Evolutionary conservation across 106 monocot species (phyloP).

Genomic region (Allium cepa): DNA sequence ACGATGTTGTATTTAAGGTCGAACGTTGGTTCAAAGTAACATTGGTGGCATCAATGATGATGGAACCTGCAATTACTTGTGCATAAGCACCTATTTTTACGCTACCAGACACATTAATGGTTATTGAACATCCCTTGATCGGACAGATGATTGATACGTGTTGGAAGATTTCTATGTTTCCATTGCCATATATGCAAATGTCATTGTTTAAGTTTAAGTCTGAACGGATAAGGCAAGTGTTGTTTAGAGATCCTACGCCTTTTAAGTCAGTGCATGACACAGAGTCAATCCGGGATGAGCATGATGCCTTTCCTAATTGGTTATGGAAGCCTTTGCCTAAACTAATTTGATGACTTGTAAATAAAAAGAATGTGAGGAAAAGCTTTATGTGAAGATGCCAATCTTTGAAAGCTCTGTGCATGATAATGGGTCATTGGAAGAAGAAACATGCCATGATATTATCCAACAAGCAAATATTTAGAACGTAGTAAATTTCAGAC

Average conservation of each 20-base stretch:
- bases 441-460: conserved; percentile 6
- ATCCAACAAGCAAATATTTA: background rate
- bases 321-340: conserved; percentile 1
- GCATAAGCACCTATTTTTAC: conserved; percentile 52
- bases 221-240: conserved; percentile 55
- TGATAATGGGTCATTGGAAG: conserved; percentile 29
- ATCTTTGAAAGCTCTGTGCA: conserved; percentile 25
- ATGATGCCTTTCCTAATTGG: conserved; percentile 15
- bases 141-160: conserved; percentile 50
- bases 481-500: background rate
- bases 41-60: conserved; percentile 42
- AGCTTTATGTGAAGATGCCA: conserved; percentile 5
- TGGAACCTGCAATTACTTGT: conserved; percentile 54
- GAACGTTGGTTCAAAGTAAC: conserved; percentile 44
- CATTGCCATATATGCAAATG: conserved; percentile 52
- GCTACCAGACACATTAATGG: conserved; percentile 55
- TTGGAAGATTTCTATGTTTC: conserved; percentile 55
- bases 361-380: conserved; percentile 25
- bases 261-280: conserved; percentile 71
- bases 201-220: conserved; percentile 38
- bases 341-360: conserved; percentile 7
- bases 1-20: conserved; percentile 56
- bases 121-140: conserved; percentile 62
- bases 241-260: conserved; percentile 64
- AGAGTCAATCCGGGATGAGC: conserved; percentile 22